Conservation (phyloP, 768 basidiomycete species). For the Naematelia aurantialba region DNA sequence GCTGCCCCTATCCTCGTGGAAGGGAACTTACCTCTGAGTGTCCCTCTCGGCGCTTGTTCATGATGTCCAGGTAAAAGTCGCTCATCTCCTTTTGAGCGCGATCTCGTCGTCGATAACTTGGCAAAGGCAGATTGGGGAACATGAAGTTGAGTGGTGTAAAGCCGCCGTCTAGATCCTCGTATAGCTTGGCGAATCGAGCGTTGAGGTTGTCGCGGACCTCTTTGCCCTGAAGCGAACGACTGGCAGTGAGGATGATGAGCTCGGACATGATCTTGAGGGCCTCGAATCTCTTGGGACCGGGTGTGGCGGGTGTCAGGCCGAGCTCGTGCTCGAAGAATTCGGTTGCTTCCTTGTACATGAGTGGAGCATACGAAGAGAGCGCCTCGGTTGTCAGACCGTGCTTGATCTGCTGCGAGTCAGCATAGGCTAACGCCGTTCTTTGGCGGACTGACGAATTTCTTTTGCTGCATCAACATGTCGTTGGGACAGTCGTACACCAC, state of each 20-base stretch:
- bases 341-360: constrained; percentile 65
- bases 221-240: constrained; percentile 85
- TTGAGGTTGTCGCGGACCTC: constrained; percentile 77
- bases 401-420: constrained; percentile 59
- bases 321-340: constrained; percentile 67
- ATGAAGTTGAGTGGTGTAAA: constrained; percentile 95
- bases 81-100: constrained; percentile 88
- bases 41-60: constrained; percentile 63
- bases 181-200: constrained; percentile 77
- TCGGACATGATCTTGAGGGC: constrained; percentile 70
- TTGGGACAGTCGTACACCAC: constrained; percentile 98
- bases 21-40: constrained; percentile 52
- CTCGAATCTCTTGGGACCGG: constrained; percentile 54
- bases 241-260: constrained; percentile 91
- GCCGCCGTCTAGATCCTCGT: constrained; percentile 86
- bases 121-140: constrained; percentile 87
- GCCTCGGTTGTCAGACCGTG: constrained; percentile 89
- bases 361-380: constrained; percentile 74
- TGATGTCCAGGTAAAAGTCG: constrained; percentile 84
- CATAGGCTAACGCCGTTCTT: background rate
- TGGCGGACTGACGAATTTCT: constrained; percentile 64
- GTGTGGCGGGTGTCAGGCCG: constrained; percentile 52
- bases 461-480: constrained; percentile 96
- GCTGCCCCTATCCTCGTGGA: background rate
- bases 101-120: constrained; percentile 84